These are phyloP conservation scores for Sphenostylis stenocarpa DNA, from an alignment of 306 rosid genomes.

Conservation along the genomic window DNA sequence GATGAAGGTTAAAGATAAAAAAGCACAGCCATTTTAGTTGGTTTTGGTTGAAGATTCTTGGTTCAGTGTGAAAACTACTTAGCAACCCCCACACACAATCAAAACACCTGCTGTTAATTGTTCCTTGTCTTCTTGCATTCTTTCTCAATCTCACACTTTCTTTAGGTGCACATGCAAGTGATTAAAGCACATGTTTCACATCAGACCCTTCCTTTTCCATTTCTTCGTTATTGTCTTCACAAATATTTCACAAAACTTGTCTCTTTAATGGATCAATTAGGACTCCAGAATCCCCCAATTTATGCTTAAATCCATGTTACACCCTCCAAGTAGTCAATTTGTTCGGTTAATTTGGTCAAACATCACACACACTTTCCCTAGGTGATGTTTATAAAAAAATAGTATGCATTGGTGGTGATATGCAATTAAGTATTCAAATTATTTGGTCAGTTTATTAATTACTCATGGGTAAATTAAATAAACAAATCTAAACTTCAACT, in stretches of 20 bases:
- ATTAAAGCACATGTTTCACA: conserved; percentile 41
- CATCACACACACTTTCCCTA: no score
- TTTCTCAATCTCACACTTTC: conserved; percentile 11
- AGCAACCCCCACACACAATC: conserved; percentile 14
- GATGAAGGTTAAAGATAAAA: conserved; percentile 25
- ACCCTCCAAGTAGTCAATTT: no score
- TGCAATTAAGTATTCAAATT: no score
- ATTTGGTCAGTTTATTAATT: no score
- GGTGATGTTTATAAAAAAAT: no score
- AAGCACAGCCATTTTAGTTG: conserved; percentile 43
- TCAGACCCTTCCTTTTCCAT: conserved; percentile 31
- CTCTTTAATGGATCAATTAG: conserved; percentile 16
- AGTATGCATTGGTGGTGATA: no score
- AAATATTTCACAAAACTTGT: conserved; percentile 2
- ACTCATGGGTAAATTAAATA: no score
- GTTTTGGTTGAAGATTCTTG: neutral
- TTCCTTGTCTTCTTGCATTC: neutral
- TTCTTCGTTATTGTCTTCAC: neutral
- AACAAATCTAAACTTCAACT: no score
- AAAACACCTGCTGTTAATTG: conserved; percentile 19
- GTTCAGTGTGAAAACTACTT: conserved; percentile 20
- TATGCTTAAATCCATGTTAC: neutral
- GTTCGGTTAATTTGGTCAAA: no score
- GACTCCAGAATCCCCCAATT: neutral
- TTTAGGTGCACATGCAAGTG: no score